Evolutionary conservation across 169 alveolate genomes (phyloP), one percentile per base, ranked within the genome.

Genomic region (Fabrea salina): DNA sequence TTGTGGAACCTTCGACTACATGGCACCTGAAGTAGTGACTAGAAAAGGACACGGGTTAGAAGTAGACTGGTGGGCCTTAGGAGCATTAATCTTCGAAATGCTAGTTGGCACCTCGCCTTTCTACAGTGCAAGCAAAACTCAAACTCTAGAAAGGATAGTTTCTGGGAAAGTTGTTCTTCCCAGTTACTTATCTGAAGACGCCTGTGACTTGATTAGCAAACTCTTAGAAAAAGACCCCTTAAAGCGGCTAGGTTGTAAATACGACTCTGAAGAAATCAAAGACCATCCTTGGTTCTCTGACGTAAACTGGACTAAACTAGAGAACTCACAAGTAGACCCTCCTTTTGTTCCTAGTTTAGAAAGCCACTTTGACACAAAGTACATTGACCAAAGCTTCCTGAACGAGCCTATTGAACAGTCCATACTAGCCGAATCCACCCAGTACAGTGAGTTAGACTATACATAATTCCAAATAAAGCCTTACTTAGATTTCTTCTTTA

Each of bases 321-420:
- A 80, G 37, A 44, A 78, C 50, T 79, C 86, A 72, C 58, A 85
- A 35, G 78, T 91, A 19, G 84, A 92, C 8, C 92, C 97, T 27
- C 97, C 96, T 16, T 93, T 90, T 92, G 79, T 86, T 25, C 97
- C 97, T 19, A 75, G 70, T 30, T 80, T 90, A 19, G 77, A 87
- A 80, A 85, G 83, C 56, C 85, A 82, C 22, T 89, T 74, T 35
- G 97, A 92, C 72, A 88, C 91, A 4, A 75, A 83, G 50, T 87
- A 86, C 76, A 90, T 92, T 77, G 95, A 92, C 50, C 83, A 81
- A 53, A 90, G 89, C 56, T 44, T 44, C 53, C 11, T 16, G 22
- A 44, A 44, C 22, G 16, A 11, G 53, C 53, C 53, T 44, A 11
- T 44, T 11, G 53, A 44, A n/a, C n/a, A n/a, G n/a, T n/a, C n/a